Evolutionary conservation across 1,284 basidiomycete species (phyloP).

Genomic region (Marasmius fiardii): DNA sequence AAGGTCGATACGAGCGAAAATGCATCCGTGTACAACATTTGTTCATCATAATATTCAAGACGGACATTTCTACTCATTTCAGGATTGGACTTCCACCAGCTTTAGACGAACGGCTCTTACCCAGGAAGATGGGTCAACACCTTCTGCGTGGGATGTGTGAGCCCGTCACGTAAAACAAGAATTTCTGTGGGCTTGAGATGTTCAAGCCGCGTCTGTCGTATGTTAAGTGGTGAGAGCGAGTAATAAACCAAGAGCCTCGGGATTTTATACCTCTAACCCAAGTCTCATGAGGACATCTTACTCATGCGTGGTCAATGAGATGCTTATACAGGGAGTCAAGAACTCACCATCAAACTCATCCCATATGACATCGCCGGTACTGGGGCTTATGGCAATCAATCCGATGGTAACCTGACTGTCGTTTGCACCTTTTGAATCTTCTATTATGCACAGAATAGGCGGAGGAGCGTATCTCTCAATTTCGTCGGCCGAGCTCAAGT

Average conservation of each 20-base stretch:
- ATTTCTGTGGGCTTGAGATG: slow-evolving; percentile 86
- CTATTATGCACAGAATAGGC: slow-evolving; percentile 71
- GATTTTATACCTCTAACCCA: slow-evolving; percentile 69
- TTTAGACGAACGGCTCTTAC: slow-evolving; percentile 30
- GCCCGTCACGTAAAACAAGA: slow-evolving; percentile 55
- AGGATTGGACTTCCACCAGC: not conserved
- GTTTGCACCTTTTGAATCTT: slow-evolving; percentile 49
- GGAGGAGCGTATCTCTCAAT: slow-evolving; percentile 52
- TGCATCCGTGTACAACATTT: slow-evolving; percentile 67
- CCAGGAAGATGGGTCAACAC: slow-evolving; percentile 70
- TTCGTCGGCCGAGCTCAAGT: slow-evolving; percentile 66
- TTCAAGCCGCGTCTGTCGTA: slow-evolving; percentile 78
- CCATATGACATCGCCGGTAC: slow-evolving; percentile 90
- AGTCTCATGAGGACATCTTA: slow-evolving; percentile 78
- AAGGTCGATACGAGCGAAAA: slow-evolving; percentile 73
- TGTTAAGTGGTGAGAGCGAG: slow-evolving; percentile 24
- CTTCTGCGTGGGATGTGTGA: slow-evolving; percentile 78
- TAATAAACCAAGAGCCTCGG: slow-evolving; percentile 8
- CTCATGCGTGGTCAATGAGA: too few relatives aligned
- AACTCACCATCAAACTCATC: slow-evolving; percentile 79
- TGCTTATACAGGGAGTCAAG: not conserved
- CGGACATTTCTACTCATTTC: slow-evolving; percentile 33
- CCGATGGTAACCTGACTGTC: slow-evolving; percentile 54
- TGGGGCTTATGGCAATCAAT: slow-evolving; percentile 79
- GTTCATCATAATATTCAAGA: slow-evolving; percentile 61